A percentile compares a stretch with the other conserved stretches of the same genome.
Evolutionary conservation across 441 rosid genomes (phyloP).

Genomic region (Adansonia madagascariensis): DNA sequence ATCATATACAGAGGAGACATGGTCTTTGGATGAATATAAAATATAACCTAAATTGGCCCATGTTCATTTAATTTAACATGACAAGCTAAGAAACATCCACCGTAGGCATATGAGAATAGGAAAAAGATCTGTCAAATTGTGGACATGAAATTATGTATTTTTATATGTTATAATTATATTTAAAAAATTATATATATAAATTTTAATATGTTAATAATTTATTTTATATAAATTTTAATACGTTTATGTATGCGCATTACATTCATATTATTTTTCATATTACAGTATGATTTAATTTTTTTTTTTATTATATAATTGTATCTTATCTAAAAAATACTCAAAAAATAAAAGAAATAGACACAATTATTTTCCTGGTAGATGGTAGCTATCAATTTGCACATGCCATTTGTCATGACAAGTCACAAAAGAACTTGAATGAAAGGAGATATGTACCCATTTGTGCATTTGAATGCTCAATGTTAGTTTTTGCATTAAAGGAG

Average conservation of each 20-base stretch:
- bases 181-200: no score
- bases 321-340: no score
- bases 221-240: no score
- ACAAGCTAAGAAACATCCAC: slow-evolving; percentile 4
- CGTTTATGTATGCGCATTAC: no score
- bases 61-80: slow-evolving; percentile 23
- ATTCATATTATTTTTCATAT: no score
- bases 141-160: no score
- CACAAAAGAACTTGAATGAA: background rate
- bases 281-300: no score
- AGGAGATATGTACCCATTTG: background rate
- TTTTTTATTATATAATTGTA: no score
- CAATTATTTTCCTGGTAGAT: slow-evolving; percentile 2
- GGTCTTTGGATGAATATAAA: background rate
- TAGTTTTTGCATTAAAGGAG: background rate
- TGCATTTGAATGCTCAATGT: background rate
- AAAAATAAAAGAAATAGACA: background rate
- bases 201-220: no score
- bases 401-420: background rate
- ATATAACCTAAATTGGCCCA: background rate
- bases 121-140: no score
- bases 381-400: slow-evolving; percentile 28
- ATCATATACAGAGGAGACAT: background rate
- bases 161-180: no score
- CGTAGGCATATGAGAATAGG: background rate